Conservation (phyloP, 1,284 basidiomycete species). For the Malassezia furfur region DNA sequence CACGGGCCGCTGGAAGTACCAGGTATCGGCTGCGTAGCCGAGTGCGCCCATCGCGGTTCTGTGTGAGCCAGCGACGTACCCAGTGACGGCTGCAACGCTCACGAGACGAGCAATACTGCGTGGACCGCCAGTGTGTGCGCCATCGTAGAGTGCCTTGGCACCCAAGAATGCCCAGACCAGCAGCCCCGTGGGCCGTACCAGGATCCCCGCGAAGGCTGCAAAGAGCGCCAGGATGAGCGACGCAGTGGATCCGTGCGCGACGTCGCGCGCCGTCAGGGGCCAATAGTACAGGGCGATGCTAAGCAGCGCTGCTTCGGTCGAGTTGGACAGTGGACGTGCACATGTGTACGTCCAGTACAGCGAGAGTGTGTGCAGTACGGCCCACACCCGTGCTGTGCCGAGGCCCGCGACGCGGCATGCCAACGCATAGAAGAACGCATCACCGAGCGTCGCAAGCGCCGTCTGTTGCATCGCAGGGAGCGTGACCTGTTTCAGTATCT, state of each 20-base stretch:
- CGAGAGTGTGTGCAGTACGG: constrained; percentile 67
- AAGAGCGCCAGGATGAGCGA: not conserved
- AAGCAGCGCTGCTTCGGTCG: constrained; percentile 76
- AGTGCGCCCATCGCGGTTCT: constrained; percentile 45
- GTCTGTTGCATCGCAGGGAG: constrained; percentile 57
- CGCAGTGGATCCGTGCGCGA: not conserved
- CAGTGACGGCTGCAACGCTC: not conserved
- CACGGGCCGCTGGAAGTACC: constrained; percentile 58
- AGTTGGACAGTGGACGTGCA: constrained; percentile 83
- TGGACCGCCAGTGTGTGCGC: not conserved
- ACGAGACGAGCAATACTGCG: not conserved
- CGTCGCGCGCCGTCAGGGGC: constrained; percentile 49
- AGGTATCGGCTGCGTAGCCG: constrained; percentile 57
- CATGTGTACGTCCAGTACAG: constrained; percentile 77
- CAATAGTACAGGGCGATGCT: constrained; percentile 69
- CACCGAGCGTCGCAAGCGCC: constrained; percentile 67
- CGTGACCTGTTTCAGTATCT: not conserved
- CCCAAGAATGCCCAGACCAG: constrained; percentile 65
- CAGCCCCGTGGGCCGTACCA: constrained; percentile 73
- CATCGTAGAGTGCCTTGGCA: constrained; percentile 12
- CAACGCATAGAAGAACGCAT: constrained; percentile 63
- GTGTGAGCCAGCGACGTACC: not conserved
- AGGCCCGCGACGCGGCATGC: constrained; percentile 58
- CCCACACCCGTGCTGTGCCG: constrained; percentile 52
- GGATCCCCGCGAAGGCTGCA: constrained; percentile 55